These are phyloP conservation scores for Chondrus crispus DNA, from an alignment of 23 red algal genomes.

Conservation along the genomic window DNA sequence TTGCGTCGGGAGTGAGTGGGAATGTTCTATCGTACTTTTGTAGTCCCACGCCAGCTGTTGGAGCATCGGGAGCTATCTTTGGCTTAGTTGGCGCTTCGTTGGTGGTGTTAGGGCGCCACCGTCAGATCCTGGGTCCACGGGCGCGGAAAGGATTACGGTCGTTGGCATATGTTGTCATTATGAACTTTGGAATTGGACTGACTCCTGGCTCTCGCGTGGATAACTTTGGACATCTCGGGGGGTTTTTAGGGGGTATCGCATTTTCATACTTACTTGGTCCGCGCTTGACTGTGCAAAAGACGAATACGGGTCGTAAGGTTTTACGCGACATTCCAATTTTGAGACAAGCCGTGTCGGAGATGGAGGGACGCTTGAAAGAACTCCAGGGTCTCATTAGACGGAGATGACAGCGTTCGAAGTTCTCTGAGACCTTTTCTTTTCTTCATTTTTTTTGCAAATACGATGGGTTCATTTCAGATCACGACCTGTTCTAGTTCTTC, in stretches of 20 bases:
- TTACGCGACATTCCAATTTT: constrained; percentile 33
- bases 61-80: constrained; percentile 94
- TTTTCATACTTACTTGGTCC: constrained; percentile 57
- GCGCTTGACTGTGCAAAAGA: constrained; percentile 15
- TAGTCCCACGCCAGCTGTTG: constrained; percentile 75
- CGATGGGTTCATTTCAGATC: neutral
- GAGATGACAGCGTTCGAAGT: neutral
- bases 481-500: neutral
- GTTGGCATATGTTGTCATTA: constrained; percentile 64
- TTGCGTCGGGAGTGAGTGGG: constrained; percentile 68
- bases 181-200: constrained; percentile 79
- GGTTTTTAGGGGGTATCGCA: constrained; percentile 76
- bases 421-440: too few species aligned
- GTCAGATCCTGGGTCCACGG: constrained; percentile 41
- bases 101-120: constrained; percentile 60
- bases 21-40: constrained; percentile 65
- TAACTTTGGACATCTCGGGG: constrained; percentile 96
- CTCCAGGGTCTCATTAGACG: neutral
- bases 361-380: neutral
- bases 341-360: constrained; percentile 18
- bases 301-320: constrained; percentile 8
- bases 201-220: constrained; percentile 79
- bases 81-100: constrained; percentile 85
- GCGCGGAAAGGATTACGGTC: constrained; percentile 44
- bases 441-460: neutral